These are phyloP conservation scores for Rosa hybrid DNA, from an alignment of 331 rosid species.

Conservation along the genomic window DNA sequence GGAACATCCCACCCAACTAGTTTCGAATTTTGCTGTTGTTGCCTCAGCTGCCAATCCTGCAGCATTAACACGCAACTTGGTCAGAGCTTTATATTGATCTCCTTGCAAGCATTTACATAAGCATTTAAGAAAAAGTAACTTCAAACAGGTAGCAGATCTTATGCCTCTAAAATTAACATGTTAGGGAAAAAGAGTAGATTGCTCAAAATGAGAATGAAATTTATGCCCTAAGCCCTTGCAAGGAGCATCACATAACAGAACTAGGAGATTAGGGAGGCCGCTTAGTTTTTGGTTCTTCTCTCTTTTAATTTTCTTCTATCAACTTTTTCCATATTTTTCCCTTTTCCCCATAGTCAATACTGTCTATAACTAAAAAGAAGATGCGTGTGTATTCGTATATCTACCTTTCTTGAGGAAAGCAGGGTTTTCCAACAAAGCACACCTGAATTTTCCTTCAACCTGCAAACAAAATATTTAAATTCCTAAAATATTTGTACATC, in stretches of 20 bases:
- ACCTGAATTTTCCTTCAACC: constrained; percentile 33
- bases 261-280: not conserved
- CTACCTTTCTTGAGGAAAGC: constrained; percentile 40
- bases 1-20: constrained; percentile 40
- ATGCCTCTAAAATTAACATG: not conserved
- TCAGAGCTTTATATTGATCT: not conserved
- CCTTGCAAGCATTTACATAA: not conserved
- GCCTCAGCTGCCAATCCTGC: constrained; percentile 42
- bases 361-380: not conserved
- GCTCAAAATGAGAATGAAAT: not conserved
- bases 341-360: not conserved
- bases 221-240: not conserved
- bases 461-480: constrained; percentile 17
- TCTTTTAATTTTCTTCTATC: not conserved
- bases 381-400: not conserved
- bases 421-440: constrained; percentile 44
- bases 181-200: not conserved
- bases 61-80: constrained; percentile 11
- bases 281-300: not conserved
- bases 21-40: constrained; percentile 23
- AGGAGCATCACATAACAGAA: not conserved
- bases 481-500: not conserved
- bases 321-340: not conserved
- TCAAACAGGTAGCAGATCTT: not conserved
- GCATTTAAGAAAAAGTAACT: not conserved